Evolutionary conservation across 2,329 filamentous ascomycete genomes (phyloP).

Genomic region (Beauveria asiatica): DNA sequence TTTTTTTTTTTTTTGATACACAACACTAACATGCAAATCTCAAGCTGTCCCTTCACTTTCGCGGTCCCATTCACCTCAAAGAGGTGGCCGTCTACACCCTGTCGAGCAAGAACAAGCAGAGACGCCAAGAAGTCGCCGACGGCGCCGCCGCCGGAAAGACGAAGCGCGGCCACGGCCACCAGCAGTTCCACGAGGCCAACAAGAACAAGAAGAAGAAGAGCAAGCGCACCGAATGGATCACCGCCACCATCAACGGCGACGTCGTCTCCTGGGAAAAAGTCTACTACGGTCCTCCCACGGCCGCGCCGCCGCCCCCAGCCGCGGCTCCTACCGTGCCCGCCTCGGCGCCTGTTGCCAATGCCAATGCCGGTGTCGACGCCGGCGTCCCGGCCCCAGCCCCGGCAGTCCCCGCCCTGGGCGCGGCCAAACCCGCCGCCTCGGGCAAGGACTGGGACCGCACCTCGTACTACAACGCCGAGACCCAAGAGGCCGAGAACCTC

Average conservation of each 20-base stretch:
- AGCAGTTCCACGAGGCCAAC: slow-evolving; percentile 38
- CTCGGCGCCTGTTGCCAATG: slow-evolving; percentile 7
- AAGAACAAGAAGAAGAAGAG: slow-evolving; percentile 30
- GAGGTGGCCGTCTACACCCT: slow-evolving; percentile 62
- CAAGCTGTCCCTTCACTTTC: slow-evolving; percentile 63
- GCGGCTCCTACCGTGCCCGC: slow-evolving; percentile 9
- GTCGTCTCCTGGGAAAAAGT: slow-evolving; percentile 51
- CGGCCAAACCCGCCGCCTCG: slow-evolving; percentile 6
- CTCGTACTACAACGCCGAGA: slow-evolving; percentile 36
- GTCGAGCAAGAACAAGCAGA: slow-evolving; percentile 24
- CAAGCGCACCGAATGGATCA: slow-evolving; percentile 44
- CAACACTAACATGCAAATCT: neutral
- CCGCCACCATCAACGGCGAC: slow-evolving; percentile 50
- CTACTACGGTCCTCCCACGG: slow-evolving; percentile 32
- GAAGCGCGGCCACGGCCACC: slow-evolving; percentile 34
- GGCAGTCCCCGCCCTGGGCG: neutral
- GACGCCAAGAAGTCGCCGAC: slow-evolving; percentile 13
- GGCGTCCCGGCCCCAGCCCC: slow-evolving; percentile 11
- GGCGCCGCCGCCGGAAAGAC: slow-evolving; percentile 14
- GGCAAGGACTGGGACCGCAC: slow-evolving; percentile 32
- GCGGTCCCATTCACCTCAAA: slow-evolving; percentile 59
- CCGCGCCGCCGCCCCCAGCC: slow-evolving; percentile 7
- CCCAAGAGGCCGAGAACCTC: slow-evolving; percentile 32
- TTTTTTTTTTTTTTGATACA: too few relatives aligned
- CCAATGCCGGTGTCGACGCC: slow-evolving; percentile 1